Conservation (phyloP, 2,329 filamentous ascomycete species). For the Cladorrhinum sp. region DNA sequence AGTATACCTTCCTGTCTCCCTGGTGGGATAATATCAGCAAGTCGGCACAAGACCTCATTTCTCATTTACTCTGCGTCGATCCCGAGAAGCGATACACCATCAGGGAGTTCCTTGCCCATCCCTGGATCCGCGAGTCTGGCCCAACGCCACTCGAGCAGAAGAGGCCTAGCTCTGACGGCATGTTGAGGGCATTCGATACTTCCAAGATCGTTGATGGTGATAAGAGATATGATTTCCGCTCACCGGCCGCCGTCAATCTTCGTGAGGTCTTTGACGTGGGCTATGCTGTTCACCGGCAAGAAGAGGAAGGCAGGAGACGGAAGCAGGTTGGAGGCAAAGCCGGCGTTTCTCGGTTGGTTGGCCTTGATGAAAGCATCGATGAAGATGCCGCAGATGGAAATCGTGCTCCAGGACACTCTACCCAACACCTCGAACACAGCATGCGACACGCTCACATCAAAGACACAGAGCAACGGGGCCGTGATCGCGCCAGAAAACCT, state of each 20-base stretch:
- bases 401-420: constrained; percentile 38
- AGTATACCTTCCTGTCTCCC: constrained; percentile 95
- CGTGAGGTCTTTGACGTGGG: constrained; percentile 97
- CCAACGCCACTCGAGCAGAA: constrained; percentile 59
- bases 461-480: constrained; percentile 51
- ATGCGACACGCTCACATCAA: constrained; percentile 79
- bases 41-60: constrained; percentile 88
- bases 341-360: constrained; percentile 56
- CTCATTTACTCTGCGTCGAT: constrained; percentile 89
- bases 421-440: constrained; percentile 78
- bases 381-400: constrained; percentile 45
- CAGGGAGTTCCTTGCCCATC: constrained; percentile 86
- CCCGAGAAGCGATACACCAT: constrained; percentile 95
- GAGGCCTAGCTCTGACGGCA: constrained; percentile 43
- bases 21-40: constrained; percentile 99
- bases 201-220: constrained; percentile 55
- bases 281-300: constrained; percentile 95
- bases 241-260: constrained; percentile 89
- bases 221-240: constrained; percentile 85
- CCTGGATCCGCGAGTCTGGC: constrained; percentile 76
- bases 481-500: constrained; percentile 45
- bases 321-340: constrained; percentile 76
- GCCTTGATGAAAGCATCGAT: constrained; percentile 67
- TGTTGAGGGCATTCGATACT: constrained; percentile 57
- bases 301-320: constrained; percentile 89